phyloP scores from a whole-genome alignment of 179 eudicot genomes.

The Gypsophila paniculata region DNA sequence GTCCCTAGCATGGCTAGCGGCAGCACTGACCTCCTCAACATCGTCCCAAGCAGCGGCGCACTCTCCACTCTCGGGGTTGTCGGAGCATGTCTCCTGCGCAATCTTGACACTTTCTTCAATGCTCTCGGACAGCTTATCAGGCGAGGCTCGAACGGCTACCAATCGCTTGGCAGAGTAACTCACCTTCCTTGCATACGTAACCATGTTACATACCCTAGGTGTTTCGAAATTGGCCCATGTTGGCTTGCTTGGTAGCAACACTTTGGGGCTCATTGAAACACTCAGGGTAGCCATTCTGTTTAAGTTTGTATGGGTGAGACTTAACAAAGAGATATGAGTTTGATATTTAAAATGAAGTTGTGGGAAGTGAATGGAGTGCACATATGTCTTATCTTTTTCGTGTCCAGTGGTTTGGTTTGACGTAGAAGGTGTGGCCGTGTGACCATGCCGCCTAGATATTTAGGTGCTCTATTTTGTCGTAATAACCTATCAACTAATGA shows the following conservation, averaged over 20 bases:
- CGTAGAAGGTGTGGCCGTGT: constrained; percentile 23
- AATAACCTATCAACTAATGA: too few species aligned
- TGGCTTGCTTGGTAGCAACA: constrained; percentile 20
- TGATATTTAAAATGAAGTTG: constrained; percentile 19
- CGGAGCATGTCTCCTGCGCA: constrained; percentile 75
- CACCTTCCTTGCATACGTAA: constrained; percentile 20
- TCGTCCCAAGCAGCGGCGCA: constrained; percentile 96
- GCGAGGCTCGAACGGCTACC: constrained; percentile 42
- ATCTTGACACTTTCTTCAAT: constrained; percentile 71
- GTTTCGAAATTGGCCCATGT: constrained; percentile 10
- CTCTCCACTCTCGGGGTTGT: constrained; percentile 72
- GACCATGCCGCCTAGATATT: constrained; percentile 7
- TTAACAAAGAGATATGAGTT: background rate
- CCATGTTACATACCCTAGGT: constrained; percentile 39
- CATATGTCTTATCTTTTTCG: constrained; percentile 52
- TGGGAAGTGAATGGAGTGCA: constrained; percentile 27
- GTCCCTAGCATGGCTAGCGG: constrained; percentile 91
- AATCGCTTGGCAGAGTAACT: constrained; percentile 15
- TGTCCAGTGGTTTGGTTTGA: constrained; percentile 34
- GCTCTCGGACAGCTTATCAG: constrained; percentile 56
- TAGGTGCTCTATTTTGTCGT: background rate
- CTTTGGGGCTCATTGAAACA: constrained; percentile 27
- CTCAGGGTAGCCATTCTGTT: constrained; percentile 29
- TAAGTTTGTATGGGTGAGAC: background rate
- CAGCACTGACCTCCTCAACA: constrained; percentile 97